These are phyloP conservation scores for Crotalaria pallida DNA, from an alignment of 306 rosid genomes.

Conservation along the genomic window DNA sequence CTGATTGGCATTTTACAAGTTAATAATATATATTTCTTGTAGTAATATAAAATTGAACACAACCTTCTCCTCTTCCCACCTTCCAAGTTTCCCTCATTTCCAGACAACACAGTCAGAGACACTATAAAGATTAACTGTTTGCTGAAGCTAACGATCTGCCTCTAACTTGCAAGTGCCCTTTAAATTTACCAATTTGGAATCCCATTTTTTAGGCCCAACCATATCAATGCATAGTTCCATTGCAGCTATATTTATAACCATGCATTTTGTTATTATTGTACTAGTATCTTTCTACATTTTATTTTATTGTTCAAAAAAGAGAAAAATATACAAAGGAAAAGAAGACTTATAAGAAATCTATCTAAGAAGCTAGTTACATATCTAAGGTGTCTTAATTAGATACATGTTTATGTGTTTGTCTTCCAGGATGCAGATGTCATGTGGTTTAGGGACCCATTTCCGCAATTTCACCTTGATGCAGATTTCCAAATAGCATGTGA, in stretches of 20 bases:
- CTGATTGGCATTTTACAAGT: not conserved
- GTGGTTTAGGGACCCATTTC: slow-evolving; percentile 99
- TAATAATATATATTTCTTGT: not conserved
- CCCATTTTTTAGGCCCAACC: not conserved
- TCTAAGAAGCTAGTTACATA: slow-evolving; percentile 11
- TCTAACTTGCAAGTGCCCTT: not conserved
- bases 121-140: slow-evolving; percentile 1
- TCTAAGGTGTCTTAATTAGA: slow-evolving; percentile 15
- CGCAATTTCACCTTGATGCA: slow-evolving; percentile 53
- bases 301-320: not conserved
- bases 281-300: not conserved
- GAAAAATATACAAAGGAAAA: not conserved
- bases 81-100: not conserved
- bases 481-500: slow-evolving; percentile 97
- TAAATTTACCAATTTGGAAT: not conserved
- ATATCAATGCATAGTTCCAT: not conserved
- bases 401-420: slow-evolving; percentile 21
- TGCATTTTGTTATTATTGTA: slow-evolving; percentile 14
- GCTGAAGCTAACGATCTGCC: slow-evolving; percentile 14
- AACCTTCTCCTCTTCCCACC: not conserved
- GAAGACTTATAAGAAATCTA: not conserved
- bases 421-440: slow-evolving; percentile 92
- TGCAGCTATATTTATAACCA: not conserved
- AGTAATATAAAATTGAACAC: not conserved
- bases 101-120: not conserved